Evolutionary conservation across 768 basidiomycete species (phyloP), one percentile per base, ranked within the genome.

Genomic region (Exidia glandulosa): DNA sequence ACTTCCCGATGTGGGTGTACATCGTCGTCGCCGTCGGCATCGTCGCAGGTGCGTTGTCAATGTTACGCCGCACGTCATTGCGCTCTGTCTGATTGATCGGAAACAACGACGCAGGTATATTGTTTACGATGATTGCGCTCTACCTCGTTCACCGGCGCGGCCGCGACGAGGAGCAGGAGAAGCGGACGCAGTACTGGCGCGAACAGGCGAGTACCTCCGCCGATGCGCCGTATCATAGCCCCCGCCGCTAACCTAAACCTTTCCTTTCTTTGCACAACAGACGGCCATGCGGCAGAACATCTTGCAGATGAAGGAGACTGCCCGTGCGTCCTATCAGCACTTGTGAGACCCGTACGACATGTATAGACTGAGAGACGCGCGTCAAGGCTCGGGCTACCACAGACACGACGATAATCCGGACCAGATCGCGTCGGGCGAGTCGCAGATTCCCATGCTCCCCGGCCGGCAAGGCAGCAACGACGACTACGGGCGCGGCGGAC

Each of bases 121-220:
- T 82, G 61, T 86, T 80, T 16, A 86, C 86, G 9, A 76, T 92
- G 45, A 72, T 82, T 57, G 78, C 79, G 3, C 75, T 94, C 34
- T 92, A 81, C 73, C 76, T 84, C 65, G 65, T 87, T 6, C 90
- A 93, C 66, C 75, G 84, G 37, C 81, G 82, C 64, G 81, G 87
- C 63, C 83, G 91, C 64, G 84, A 85, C 45, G 71, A 76, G 60
- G 90, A 93, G 66, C 85, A 88, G 52, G 85, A 88, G 73, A 91
- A 87, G 72, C 86, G 91, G 64, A 74, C 85, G 47, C 89, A 91
- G 68, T 93, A 94, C 73, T 93, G 91, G 86, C 84, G 85, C 64
- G 91, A 94, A 75, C 90, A 91, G 79, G 86, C 84, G 63, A 56
- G 65, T 61, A n/a, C 45, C 1, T 16, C 56, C 12, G 30, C 3